Conservation (phyloP, 192 early-diverging fungal genomes). For the Linnemannia schmuckeri region DNA sequence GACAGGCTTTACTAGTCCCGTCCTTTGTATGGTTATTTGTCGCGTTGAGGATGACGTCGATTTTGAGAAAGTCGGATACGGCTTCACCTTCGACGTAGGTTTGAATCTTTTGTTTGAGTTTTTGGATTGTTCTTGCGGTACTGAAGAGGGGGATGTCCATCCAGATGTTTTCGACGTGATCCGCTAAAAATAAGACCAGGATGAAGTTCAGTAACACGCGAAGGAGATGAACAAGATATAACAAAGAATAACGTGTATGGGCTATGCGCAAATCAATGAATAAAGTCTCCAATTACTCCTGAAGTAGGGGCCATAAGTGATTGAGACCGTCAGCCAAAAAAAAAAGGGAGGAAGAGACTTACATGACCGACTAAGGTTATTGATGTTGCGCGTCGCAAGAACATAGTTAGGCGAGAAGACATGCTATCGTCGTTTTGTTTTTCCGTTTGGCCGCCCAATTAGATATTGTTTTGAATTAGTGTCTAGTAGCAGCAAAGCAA, state of each 20-base stretch:
- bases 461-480: neutral
- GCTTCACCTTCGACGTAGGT: constrained; percentile 35
- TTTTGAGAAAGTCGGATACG: constrained; percentile 27
- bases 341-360: neutral
- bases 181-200: constrained; percentile 16
- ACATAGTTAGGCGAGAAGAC: constrained; percentile 35
- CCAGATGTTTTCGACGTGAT: constrained; percentile 37
- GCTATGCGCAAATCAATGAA: no score
- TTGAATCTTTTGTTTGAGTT: constrained; percentile 44
- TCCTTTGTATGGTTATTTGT: constrained; percentile 51
- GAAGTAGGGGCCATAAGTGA: neutral
- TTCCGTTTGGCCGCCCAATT: neutral
- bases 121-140: constrained; percentile 30
- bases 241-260: neutral
- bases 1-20: constrained; percentile 42
- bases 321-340: neutral
- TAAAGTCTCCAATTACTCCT: neutral
- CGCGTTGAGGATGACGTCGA: constrained; percentile 43
- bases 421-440: constrained; percentile 10
- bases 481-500: neutral
- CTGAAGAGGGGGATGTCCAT: constrained; percentile 53
- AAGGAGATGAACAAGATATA: no score
- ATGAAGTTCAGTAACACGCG: neutral
- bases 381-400: constrained; percentile 23
- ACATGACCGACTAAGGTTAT: constrained; percentile 50